Conservation (phyloP, 768 basidiomycete genomes). For the Rhodocollybia butyracea region DNA sequence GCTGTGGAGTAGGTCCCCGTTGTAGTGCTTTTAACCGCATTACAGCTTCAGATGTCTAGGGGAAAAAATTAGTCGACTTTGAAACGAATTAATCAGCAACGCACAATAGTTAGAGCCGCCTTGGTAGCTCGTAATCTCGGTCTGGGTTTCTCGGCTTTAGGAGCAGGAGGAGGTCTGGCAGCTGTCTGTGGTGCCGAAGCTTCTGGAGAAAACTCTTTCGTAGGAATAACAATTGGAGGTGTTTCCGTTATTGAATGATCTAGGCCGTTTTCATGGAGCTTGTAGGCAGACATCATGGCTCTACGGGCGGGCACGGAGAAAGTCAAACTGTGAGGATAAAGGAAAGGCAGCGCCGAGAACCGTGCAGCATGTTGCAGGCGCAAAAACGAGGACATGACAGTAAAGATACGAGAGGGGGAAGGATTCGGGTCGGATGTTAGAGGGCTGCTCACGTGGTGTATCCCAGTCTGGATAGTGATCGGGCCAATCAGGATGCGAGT, state of each 20-base stretch:
- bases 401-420: background rate
- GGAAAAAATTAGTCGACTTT: background rate
- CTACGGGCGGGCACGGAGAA: slow-evolving; percentile 40
- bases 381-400: slow-evolving; percentile 20
- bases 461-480: background rate
- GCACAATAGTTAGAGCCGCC: slow-evolving; percentile 73
- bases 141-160: slow-evolving; percentile 55
- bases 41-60: slow-evolving; percentile 79
- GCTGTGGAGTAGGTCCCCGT: slow-evolving; percentile 81
- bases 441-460: background rate
- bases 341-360: slow-evolving; percentile 27
- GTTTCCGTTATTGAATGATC: slow-evolving; percentile 33
- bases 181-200: slow-evolving; percentile 69
- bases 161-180: slow-evolving; percentile 67
- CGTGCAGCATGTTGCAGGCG: slow-evolving; percentile 29
- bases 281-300: slow-evolving; percentile 68
- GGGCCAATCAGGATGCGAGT: slow-evolving; percentile 4
- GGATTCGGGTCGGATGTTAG: background rate
- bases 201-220: slow-evolving; percentile 47
- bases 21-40: slow-evolving; percentile 68
- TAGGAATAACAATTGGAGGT: slow-evolving; percentile 50
- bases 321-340: slow-evolving; percentile 28
- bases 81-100: slow-evolving; percentile 19
- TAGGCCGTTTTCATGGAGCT: slow-evolving; percentile 29
- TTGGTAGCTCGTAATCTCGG: slow-evolving; percentile 69